phyloP scores from a whole-genome alignment of 306 rosid species.

The Glycyrrhiza uralensis region DNA sequence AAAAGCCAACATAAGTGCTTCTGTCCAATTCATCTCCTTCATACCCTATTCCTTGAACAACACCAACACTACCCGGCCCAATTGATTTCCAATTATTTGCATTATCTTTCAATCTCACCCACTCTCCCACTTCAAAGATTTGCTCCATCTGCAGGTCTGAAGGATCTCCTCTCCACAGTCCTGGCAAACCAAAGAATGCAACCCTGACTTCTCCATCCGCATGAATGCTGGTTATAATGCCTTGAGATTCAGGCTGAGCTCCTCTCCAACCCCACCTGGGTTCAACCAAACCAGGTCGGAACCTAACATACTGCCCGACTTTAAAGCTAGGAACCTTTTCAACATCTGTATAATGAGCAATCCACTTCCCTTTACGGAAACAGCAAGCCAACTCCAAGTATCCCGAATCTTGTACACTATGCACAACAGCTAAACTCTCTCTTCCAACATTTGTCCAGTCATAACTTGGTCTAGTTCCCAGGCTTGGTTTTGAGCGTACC shows the following conservation, averaged over 20 bases:
- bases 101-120: constrained; percentile 78
- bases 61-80: constrained; percentile 80
- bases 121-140: constrained; percentile 86
- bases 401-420: constrained; percentile 91
- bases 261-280: constrained; percentile 99
- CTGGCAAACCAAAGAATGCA: constrained; percentile 70
- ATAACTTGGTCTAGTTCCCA: constrained; percentile 91
- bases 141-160: constrained; percentile 80
- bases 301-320: constrained; percentile 89
- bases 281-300: constrained; percentile 75
- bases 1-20: constrained; percentile 70
- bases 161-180: constrained; percentile 95
- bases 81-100: constrained; percentile 75
- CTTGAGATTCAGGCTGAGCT: constrained; percentile 69
- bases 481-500: constrained; percentile 97
- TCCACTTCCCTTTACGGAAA: constrained; percentile 90
- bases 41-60: constrained; percentile 85
- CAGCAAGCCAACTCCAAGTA: constrained; percentile 96
- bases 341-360: constrained; percentile 85
- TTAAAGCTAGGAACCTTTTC: constrained; percentile 78
- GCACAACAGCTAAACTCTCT: constrained; percentile 90
- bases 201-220: constrained; percentile 95
- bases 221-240: constrained; percentile 79
- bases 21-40: constrained; percentile 78
- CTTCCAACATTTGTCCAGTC: constrained; percentile 92